Conservation (phyloP, 352 stramenopile species). For the Pythium phragmiticola region DNA sequence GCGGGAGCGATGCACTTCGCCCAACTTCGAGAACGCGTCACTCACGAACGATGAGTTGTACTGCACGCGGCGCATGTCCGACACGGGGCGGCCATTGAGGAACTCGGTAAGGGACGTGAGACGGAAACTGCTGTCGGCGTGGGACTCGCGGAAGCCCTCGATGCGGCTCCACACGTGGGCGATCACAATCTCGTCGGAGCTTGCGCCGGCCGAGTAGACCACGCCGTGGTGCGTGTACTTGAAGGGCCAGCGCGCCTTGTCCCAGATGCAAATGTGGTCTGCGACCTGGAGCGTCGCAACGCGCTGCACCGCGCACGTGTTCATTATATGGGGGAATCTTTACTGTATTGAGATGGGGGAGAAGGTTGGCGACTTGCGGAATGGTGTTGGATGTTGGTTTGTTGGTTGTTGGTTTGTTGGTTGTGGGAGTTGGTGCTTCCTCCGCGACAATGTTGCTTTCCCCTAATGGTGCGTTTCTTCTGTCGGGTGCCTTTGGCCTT, state of each 20-base stretch:
- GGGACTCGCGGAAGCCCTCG: constrained; percentile 49
- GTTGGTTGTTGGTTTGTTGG: background rate
- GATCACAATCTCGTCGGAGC: constrained; percentile 51
- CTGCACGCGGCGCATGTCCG: constrained; percentile 68
- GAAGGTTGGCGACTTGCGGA: background rate
- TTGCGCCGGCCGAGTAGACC: constrained; percentile 43
- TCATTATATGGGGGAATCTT: constrained; percentile 30
- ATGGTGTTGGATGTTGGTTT: background rate
- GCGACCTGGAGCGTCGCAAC: constrained; percentile 52
- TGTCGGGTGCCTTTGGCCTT: no score
- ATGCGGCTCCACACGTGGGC: constrained; percentile 73
- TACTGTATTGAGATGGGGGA: background rate
- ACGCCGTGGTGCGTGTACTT: constrained; percentile 79
- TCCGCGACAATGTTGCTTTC: no score
- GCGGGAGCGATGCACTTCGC: constrained; percentile 60
- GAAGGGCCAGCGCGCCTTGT: constrained; percentile 74
- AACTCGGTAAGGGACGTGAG: constrained; percentile 72
- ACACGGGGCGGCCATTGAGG: constrained; percentile 51
- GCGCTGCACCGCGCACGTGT: constrained; percentile 60
- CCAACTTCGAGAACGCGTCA: constrained; percentile 53
- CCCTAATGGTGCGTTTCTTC: no score
- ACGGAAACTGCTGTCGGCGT: constrained; percentile 65
- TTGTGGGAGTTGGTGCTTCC: background rate
- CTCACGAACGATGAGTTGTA: constrained; percentile 73
- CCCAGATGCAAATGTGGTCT: constrained; percentile 83